Percentiles rank a stretch among this genome's conserved stretches.
phyloP scores from a whole-genome alignment of 495 filamentous ascomycete species.

The Hyaloscypha bicolor region DNA sequence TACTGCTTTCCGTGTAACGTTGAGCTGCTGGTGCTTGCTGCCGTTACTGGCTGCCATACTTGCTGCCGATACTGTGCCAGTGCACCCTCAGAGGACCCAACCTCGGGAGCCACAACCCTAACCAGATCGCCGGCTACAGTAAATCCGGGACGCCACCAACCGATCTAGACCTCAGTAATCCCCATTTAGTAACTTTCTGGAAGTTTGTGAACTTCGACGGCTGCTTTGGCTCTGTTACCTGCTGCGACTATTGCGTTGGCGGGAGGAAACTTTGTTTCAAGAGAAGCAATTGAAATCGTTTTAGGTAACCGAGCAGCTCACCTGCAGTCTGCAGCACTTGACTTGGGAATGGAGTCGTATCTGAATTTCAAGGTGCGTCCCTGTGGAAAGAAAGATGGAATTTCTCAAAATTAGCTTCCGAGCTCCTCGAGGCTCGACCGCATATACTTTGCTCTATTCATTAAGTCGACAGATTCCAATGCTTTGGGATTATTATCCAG shows the following conservation, averaged over 20 bases:
- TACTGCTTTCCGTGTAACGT: no score
- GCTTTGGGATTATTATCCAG: neutral
- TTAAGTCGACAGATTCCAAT: neutral
- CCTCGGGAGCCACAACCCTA: conserved; percentile 56
- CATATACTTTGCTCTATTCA: neutral
- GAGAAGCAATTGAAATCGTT: neutral
- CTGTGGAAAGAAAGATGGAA: neutral
- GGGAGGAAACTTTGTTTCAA: neutral
- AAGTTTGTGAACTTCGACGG: neutral
- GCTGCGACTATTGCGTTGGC: neutral
- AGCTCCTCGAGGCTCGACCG: neutral
- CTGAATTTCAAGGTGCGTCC: neutral
- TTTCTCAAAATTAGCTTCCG: neutral
- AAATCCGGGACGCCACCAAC: conserved; percentile 6
- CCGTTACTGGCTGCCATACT: no score
- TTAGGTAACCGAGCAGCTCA: neutral
- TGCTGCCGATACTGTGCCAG: conserved; percentile 17
- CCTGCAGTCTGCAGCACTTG: neutral
- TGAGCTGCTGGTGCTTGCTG: no score
- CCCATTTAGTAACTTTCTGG: neutral
- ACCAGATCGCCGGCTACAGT: conserved; percentile 40
- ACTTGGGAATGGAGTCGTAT: neutral
- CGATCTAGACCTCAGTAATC: neutral
- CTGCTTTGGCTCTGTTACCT: neutral
- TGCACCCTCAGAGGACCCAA: conserved; percentile 37